Base-by-base conservation (phyloP, 768 basidiomycete species). In the Calocybe cyanea region DNA sequence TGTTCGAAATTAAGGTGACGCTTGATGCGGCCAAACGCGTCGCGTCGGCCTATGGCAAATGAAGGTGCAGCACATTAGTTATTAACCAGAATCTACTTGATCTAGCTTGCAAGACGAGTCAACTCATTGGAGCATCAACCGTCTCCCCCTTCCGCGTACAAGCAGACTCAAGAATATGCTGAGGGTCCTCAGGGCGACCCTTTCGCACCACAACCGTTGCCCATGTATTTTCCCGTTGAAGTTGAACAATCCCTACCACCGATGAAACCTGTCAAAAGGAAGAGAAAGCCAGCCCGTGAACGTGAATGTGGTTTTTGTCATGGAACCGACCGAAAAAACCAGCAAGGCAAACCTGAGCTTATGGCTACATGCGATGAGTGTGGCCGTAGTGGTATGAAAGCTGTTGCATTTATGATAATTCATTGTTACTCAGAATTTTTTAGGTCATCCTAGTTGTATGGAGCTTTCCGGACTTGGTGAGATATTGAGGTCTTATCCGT, bases 361-460 rank as follows among this genome's bases (percentile, higher is more conserved):
- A 81, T 95, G 81, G 73, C 87, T 17, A 81, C 81, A 48, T 97
- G 93, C 63, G 69, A 72, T 49, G 82, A 84, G 52, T 97, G 93
- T 63, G 87, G 87, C 2, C 77, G 87, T 37, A 91, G 85, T 56
- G 90, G 94, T 87, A 58, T 43, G 77, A 68, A 35, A 7, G 23
- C 33, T 36, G 57, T 52, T 47, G 41, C 38, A 42, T 46, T 35
- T 5, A 7, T 19, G 37, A 11, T 5, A 31, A 21, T n/a, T n/a
- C 17, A 19, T 51, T 31, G 24, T 42, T 43, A 41, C 33, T 30
- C 50, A 21, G 30, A 46, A 18, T 31, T 36, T 18, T 23, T 35
- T 43, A 91, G 92, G 86, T 21, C 94, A 98, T 64, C 85, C 86
- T n/a, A 83, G 80, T 37, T 98, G 94, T 61, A 75, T 95, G 71